Percentiles rank a stretch among this genome's conserved stretches.
Conservation (phyloP, 2,329 filamentous ascomycete genomes). For the Cercospora nicotianae region DNA sequence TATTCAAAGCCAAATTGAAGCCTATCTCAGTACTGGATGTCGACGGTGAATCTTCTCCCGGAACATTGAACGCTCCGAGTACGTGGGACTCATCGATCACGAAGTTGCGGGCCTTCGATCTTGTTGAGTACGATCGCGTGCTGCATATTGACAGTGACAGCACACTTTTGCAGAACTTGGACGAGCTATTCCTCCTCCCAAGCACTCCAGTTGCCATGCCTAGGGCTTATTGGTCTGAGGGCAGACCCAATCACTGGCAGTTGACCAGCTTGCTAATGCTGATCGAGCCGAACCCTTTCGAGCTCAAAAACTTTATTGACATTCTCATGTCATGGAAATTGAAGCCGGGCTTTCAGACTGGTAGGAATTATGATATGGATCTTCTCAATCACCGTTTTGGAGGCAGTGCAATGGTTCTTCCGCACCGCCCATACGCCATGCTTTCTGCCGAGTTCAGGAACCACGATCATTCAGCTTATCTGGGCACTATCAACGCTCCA, state of each 20-base stretch:
- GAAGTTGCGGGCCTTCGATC: constrained; percentile 68
- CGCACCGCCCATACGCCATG: constrained; percentile 63
- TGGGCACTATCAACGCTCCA: constrained; percentile 52
- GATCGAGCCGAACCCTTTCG: constrained; percentile 57
- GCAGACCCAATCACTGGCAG: constrained; percentile 42
- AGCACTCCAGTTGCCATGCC: constrained; percentile 62
- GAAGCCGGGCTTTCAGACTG: constrained; percentile 45
- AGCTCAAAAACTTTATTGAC: constrained; percentile 50
- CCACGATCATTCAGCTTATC: constrained; percentile 53
- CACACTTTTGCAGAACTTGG: constrained; percentile 62
- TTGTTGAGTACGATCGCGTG: constrained; percentile 61
- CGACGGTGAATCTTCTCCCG: constrained; percentile 30
- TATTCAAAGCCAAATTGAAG: constrained; percentile 53
- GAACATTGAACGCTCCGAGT: constrained; percentile 39
- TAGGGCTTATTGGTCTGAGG: constrained; percentile 68
- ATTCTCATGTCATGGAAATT: constrained; percentile 37
- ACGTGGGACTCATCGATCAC: constrained; percentile 61
- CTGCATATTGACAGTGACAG: constrained; percentile 64
- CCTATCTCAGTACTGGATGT: constrained; percentile 47
- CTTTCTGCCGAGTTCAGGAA: constrained; percentile 63
- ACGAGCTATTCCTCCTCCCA: constrained; percentile 70
- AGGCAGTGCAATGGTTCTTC: constrained; percentile 61
- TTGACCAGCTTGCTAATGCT: constrained; percentile 65
- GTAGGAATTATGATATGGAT: constrained; percentile 36
- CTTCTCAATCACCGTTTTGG: constrained; percentile 63